A percentile compares a stretch with the other conserved stretches of the same genome.
phyloP scores from a whole-genome alignment of 257 asterid genomes.

The Knoxia roxburghii region DNA sequence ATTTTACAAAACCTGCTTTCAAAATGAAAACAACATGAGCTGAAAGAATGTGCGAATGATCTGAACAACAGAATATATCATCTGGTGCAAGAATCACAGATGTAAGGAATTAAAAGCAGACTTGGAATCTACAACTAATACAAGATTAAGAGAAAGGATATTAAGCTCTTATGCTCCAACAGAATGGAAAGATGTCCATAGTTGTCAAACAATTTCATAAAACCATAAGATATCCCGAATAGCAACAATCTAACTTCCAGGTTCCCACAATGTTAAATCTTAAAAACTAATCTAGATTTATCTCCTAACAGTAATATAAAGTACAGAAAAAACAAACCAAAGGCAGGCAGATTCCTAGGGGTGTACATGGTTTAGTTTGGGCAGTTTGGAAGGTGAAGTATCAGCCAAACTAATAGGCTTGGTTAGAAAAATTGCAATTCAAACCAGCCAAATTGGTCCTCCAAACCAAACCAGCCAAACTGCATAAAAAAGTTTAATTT shows the following conservation, averaged over 20 bases:
- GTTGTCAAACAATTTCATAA: neutral
- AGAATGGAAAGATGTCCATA: neutral
- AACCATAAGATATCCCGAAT: neutral
- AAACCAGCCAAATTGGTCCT: too few species aligned
- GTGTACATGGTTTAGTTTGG: too few species aligned
- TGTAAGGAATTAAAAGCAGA: neutral
- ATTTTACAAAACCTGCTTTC: conserved; percentile 16
- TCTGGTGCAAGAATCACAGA: neutral
- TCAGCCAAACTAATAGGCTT: too few species aligned
- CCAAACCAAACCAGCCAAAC: too few species aligned
- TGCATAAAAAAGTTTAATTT: too few species aligned
- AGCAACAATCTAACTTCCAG: neutral
- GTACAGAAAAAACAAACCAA: too few species aligned
- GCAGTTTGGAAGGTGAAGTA: too few species aligned
- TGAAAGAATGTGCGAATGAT: neutral
- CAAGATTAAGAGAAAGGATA: neutral
- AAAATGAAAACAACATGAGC: neutral
- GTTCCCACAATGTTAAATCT: neutral
- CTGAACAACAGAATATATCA: neutral
- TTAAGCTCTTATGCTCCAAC: neutral
- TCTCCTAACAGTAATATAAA: too few species aligned
- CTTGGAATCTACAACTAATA: neutral
- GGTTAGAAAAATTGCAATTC: too few species aligned
- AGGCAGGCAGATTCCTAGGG: too few species aligned
- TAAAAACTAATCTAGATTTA: too few species aligned